Evolutionary conservation across 495 filamentous ascomycete genomes (phyloP).

Genomic region (Tuber umbilicatum): DNA sequence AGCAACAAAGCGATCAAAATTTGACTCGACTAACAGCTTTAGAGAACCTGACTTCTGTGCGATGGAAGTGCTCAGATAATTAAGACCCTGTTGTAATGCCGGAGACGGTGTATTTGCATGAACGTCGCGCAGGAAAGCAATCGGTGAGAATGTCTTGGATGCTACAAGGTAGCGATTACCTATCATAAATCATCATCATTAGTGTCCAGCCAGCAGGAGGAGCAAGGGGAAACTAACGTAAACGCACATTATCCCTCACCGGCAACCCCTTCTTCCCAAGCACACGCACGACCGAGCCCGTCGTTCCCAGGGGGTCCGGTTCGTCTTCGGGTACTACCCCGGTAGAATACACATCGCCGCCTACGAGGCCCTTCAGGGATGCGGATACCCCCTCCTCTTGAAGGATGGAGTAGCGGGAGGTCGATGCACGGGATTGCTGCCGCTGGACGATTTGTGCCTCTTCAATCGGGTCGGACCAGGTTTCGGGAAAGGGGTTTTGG

Average conservation of each 20-base stretch:
- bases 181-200: slow-evolving; percentile 38
- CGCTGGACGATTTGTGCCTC: slow-evolving; percentile 35
- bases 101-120: slow-evolving; percentile 77
- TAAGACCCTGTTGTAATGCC: slow-evolving; percentile 68
- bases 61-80: slow-evolving; percentile 77
- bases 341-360: slow-evolving; percentile 23
- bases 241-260: slow-evolving; percentile 72
- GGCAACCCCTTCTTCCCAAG: slow-evolving; percentile 68
- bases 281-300: slow-evolving; percentile 74
- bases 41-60: slow-evolving; percentile 94
- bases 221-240: slow-evolving; percentile 54
- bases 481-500: slow-evolving; percentile 65
- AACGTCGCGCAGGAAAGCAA: slow-evolving; percentile 83
- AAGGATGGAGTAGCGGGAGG: slow-evolving; percentile 39
- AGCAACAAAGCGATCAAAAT: slow-evolving; percentile 94
- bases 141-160: slow-evolving; percentile 89
- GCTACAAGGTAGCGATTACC: slow-evolving; percentile 90
- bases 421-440: slow-evolving; percentile 37
- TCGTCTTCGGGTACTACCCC: slow-evolving; percentile 70
- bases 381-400: slow-evolving; percentile 39
- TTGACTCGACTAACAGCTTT: slow-evolving; percentile 91
- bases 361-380: slow-evolving; percentile 33
- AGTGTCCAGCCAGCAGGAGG: slow-evolving; percentile 5
- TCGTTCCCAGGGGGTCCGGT: slow-evolving; percentile 75
- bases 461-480: slow-evolving; percentile 62